Base-by-base conservation (phyloP, 345 rosid species). In the Balakata baccata region DNA sequence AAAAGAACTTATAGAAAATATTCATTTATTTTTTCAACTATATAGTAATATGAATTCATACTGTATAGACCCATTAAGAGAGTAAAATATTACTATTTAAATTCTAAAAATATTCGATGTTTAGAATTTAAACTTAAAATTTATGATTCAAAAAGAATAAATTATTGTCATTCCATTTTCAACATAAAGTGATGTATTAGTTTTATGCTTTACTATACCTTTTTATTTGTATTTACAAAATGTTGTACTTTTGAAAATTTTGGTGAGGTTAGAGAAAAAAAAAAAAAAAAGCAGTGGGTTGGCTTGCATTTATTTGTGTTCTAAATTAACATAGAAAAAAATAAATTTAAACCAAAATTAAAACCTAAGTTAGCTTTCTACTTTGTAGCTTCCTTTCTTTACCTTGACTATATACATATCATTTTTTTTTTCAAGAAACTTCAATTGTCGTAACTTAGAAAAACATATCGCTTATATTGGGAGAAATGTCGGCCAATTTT, bases 401-500 rank as follows among this genome's bases (percentile, higher is more conserved):
- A 29, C 66, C 22, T 57, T 47, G 77, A 66, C 34, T 29, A 29
- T 29, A 71, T 20, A 34, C 18, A 65, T 17, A 3, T 14, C 5
- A 41, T 64, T 73, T 64, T 20, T 17, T 17, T 58, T 57, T 13
- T 29, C 16, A 29, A 62, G 60, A 72, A 57, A 76, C 65, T 45
- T 69, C 62, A 62, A 68, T 65, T 65, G 11, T 64, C 13, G 38
- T 38, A 17, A 10, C n/a, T 53, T 0, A 11, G 49, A 68, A 20
- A 39, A 62, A 51, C 64, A 29, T 39, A 43, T 60, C 13, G 47
- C 25, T 22, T 50, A 7, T 63, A 64, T 73, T 50, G 49, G 62
- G 73, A 69, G 50, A 70, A 51, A 41, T 59, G 75, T 51, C 75
- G 69, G 75, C 81, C 70, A 5, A 20, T 47, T 14, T 47, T 14